Evolutionary conservation across 805 yeast species (phyloP).

Genomic region (Lipomyces japonicus): DNA sequence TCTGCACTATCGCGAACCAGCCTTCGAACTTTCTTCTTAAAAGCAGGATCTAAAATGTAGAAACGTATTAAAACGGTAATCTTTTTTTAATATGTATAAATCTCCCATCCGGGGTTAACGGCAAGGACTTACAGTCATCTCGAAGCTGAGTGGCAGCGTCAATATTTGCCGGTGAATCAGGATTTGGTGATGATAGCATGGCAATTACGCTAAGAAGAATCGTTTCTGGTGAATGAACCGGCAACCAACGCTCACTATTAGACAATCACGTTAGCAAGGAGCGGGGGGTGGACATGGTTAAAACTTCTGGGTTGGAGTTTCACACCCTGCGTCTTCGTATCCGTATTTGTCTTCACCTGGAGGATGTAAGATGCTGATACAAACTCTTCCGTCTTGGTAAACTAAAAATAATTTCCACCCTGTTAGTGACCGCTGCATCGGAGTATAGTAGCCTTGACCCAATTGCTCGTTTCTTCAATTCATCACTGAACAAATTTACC

Average conservation of each 20-base stretch:
- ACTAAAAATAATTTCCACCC: no score
- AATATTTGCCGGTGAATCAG: conserved; percentile 90
- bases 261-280: not conserved
- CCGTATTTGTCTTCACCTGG: conserved; percentile 89
- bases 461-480: no score
- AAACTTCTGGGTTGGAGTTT: no score
- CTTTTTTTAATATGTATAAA: not conserved
- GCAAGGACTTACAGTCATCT: conserved; percentile 51
- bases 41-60: conserved; percentile 37
- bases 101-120: not conserved
- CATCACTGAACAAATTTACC: not conserved
- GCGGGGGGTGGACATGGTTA: not conserved
- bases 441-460: no score
- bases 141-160: conserved; percentile 85
- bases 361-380: conserved; percentile 79
- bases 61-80: conserved; percentile 2
- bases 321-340: conserved; percentile 68
- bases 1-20: conserved; percentile 38
- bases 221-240: conserved; percentile 85
- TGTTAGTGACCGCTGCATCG: no score
- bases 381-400: conserved; percentile 79
- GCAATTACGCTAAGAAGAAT: conserved; percentile 77
- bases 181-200: conserved; percentile 85
- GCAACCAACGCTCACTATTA: conserved; percentile 76
- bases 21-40: conserved; percentile 66